Conservation (phyloP, 805 yeast species). For the Lachancea dasiensis region DNA sequence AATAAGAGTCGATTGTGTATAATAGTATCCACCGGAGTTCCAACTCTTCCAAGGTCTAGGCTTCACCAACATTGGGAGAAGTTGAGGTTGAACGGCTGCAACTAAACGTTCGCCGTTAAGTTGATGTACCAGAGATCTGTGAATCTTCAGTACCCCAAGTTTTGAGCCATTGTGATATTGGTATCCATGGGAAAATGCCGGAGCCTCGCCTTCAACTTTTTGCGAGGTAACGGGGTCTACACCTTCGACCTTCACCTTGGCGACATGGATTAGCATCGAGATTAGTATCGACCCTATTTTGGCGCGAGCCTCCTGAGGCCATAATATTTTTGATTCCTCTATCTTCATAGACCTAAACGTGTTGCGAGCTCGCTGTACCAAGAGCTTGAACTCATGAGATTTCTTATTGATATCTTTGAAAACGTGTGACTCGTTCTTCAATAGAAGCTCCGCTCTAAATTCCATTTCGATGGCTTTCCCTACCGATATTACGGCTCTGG, state of each 20-base stretch:
- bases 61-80: slow-evolving; percentile 83
- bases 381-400: slow-evolving; percentile 37
- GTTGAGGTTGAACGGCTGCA: slow-evolving; percentile 75
- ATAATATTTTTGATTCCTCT: slow-evolving; percentile 36
- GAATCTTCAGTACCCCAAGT: slow-evolving; percentile 75
- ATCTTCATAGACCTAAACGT: slow-evolving; percentile 35
- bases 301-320: slow-evolving; percentile 57
- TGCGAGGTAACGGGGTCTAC: slow-evolving; percentile 73
- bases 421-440: slow-evolving; percentile 50
- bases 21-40: slow-evolving; percentile 80
- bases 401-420: slow-evolving; percentile 49
- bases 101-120: slow-evolving; percentile 60
- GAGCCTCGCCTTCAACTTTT: slow-evolving; percentile 64
- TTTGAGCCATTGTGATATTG: slow-evolving; percentile 74
- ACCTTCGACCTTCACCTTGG: slow-evolving; percentile 74
- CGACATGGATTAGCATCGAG: slow-evolving; percentile 71
- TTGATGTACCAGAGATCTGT: slow-evolving; percentile 57
- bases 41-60: slow-evolving; percentile 86
- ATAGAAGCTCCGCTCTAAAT: slow-evolving; percentile 61
- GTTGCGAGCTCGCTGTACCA: slow-evolving; percentile 35
- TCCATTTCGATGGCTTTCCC: slow-evolving; percentile 84
- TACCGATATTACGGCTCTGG: slow-evolving; percentile 72
- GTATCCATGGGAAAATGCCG: slow-evolving; percentile 87
- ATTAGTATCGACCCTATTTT: slow-evolving; percentile 78
- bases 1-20: slow-evolving; percentile 56